Conservation (phyloP, 1,284 basidiomycete genomes). For the Trichosporon sp. region DNA sequence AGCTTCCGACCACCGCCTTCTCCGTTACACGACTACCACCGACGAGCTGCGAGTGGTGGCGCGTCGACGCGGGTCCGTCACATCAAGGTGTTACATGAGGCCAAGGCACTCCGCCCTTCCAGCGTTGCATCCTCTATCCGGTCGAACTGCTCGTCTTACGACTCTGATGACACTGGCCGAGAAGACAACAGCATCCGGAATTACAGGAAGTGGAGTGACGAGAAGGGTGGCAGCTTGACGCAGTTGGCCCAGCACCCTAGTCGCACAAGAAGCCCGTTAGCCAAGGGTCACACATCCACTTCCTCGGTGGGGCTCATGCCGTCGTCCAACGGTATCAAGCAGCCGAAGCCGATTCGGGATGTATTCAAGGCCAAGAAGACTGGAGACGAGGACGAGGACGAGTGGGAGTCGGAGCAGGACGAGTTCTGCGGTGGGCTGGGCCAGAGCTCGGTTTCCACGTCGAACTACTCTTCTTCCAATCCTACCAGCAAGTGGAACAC, state of each 20-base stretch:
- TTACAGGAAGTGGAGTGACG: constrained; percentile 3
- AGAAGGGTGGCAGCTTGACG: constrained; percentile 1
- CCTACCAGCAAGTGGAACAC: constrained; percentile 11
- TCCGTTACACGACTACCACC: constrained; percentile 44
- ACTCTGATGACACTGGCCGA: constrained; percentile 26
- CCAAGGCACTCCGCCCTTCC: constrained; percentile 31
- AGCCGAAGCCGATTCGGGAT: constrained; percentile 42
- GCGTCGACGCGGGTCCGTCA: constrained; percentile 40
- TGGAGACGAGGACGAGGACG: constrained; percentile 35
- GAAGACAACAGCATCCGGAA: constrained; percentile 14
- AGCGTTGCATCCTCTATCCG: constrained; percentile 37
- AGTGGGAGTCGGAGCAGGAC: constrained; percentile 50
- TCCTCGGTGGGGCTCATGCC: background rate
- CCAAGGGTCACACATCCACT: constrained; percentile 7
- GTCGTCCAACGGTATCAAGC: background rate
- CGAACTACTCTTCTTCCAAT: background rate
- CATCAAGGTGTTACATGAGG: constrained; percentile 41
- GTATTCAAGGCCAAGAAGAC: constrained; percentile 48
- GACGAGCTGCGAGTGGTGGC: constrained; percentile 36
- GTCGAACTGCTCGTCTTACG: constrained; percentile 36
- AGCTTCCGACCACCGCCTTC: constrained; percentile 28
- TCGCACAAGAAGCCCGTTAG: background rate
- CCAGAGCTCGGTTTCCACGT: constrained; percentile 24
- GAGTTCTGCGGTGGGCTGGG: constrained; percentile 49
- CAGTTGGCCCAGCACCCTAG: background rate